Evolutionary conservation across 2,329 filamentous ascomycete species (phyloP).

Genomic region (Didymella lethalis): DNA sequence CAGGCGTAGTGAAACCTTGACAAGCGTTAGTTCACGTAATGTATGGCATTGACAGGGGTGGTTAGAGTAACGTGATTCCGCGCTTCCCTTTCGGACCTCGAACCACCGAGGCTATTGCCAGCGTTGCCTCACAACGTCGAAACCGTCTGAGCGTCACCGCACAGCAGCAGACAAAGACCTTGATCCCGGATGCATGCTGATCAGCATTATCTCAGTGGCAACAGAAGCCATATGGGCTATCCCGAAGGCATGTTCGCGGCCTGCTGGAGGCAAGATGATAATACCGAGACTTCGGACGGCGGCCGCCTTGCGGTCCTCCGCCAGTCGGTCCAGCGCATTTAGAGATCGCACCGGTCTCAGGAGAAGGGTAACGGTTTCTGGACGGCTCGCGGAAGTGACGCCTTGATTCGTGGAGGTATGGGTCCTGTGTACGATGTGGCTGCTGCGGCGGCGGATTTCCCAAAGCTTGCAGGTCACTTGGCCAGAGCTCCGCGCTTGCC

Average conservation of each 20-base stretch:
- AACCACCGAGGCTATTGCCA: constrained; percentile 16
- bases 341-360: constrained; percentile 37
- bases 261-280: constrained; percentile 11
- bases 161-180: constrained; percentile 9
- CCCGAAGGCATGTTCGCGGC: constrained; percentile 10
- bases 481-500: constrained; percentile 36
- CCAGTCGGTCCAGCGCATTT: constrained; percentile 31
- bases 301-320: constrained; percentile 12
- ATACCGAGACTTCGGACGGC: constrained; percentile 14
- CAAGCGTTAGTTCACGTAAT: constrained; percentile 20
- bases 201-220: constrained; percentile 19
- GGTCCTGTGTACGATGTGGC: constrained; percentile 38
- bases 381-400: constrained; percentile 27
- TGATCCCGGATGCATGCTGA: constrained; percentile 13
- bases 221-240: constrained; percentile 19
- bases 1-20: constrained; percentile 19
- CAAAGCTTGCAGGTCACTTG: constrained; percentile 33
- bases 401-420: constrained; percentile 36
- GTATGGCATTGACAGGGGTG: constrained; percentile 10
- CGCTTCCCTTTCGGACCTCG: constrained; percentile 8
- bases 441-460: constrained; percentile 31
- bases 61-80: constrained; percentile 18
- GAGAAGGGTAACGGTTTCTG: constrained; percentile 35
- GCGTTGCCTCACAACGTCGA: constrained; percentile 19
- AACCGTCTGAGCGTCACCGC: constrained; percentile 17